Percentiles rank a stretch among this genome's conserved stretches.
phyloP scores from a whole-genome alignment of 257 asterid species.

The Euphrasia confusa region DNA sequence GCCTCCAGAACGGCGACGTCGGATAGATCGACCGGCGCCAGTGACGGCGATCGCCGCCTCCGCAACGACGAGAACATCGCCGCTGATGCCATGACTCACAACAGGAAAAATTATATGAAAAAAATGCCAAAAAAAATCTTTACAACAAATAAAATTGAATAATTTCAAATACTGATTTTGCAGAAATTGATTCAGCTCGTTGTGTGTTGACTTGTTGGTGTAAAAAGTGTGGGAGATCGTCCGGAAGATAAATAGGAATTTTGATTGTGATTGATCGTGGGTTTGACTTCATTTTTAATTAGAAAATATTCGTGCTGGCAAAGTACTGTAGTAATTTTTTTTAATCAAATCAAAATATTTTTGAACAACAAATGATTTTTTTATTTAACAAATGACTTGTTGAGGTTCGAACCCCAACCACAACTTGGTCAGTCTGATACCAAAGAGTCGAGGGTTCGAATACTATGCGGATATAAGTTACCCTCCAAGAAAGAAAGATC shows the following conservation, averaged over 20 bases:
- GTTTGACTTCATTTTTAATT: constrained; percentile 31
- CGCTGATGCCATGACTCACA: constrained; percentile 62
- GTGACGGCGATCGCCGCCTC: constrained; percentile 76
- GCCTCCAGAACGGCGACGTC: constrained; percentile 49
- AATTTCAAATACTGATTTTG: background rate
- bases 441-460: too few species aligned
- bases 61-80: constrained; percentile 80
- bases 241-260: background rate
- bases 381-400: too few species aligned
- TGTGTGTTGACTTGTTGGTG: background rate
- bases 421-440: too few species aligned
- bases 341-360: too few species aligned
- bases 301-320: background rate
- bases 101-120: background rate
- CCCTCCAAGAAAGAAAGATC: too few species aligned
- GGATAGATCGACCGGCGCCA: constrained; percentile 73
- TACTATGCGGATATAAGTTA: too few species aligned
- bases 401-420: too few species aligned
- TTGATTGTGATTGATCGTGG: constrained; percentile 25
- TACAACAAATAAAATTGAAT: constrained; percentile 4
- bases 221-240: background rate
- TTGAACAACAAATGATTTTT: too few species aligned
- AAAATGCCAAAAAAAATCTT: constrained; percentile 6
- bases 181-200: background rate
- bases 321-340: too few species aligned